Percentiles rank a stretch among this genome's conserved stretches.
Evolutionary conservation across 2,329 filamentous ascomycete genomes (phyloP).

Genomic region (Verticillium longisporum): DNA sequence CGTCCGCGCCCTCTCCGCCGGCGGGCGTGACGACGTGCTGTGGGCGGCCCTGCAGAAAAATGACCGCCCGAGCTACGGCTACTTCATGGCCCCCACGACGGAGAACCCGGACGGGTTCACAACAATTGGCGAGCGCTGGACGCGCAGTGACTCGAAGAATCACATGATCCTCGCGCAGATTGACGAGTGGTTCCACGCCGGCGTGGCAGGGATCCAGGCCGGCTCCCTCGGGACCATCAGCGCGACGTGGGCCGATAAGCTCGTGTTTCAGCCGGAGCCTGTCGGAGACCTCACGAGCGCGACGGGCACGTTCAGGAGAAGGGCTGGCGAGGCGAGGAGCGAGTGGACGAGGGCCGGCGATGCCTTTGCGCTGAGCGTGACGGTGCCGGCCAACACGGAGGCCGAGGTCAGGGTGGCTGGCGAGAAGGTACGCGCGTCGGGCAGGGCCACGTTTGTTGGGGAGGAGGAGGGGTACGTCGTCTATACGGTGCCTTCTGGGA

Average conservation of each 20-base stretch:
- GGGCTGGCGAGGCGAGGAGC: neutral
- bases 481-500: neutral
- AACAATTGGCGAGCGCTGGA: conserved; percentile 5
- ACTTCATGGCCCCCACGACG: conserved; percentile 1
- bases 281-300: neutral
- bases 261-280: conserved; percentile 3
- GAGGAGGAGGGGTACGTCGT: neutral
- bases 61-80: conserved; percentile 1
- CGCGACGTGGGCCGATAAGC: neutral
- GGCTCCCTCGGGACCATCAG: neutral
- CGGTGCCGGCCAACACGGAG: conserved; percentile 1
- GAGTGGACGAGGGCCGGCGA: neutral
- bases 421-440: neutral
- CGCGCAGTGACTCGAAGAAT: conserved; percentile 3
- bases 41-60: conserved; percentile 1
- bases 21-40: conserved; percentile 1
- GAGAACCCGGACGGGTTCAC: conserved; percentile 2
- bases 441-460: neutral
- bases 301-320: neutral
- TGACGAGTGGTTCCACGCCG: conserved; percentile 7
- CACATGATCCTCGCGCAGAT: conserved; percentile 9
- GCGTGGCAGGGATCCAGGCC: conserved; percentile 2
- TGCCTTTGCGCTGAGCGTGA: neutral
- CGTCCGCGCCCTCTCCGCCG: neutral
- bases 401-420: neutral